These are phyloP conservation scores for Panicum hallii DNA, from an alignment of 202 grass and related monocot species.

Conservation along the genomic window DNA sequence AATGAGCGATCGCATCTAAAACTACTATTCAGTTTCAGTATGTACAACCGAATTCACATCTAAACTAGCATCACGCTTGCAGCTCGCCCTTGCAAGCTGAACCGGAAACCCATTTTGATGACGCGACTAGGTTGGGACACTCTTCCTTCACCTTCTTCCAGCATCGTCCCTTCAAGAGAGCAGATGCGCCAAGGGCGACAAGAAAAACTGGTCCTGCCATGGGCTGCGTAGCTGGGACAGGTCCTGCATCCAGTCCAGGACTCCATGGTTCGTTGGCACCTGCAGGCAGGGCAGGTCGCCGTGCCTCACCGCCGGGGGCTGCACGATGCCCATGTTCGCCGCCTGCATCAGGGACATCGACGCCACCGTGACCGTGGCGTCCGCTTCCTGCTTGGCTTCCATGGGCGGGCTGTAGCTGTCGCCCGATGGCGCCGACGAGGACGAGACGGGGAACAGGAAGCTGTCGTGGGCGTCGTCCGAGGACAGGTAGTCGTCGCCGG, in stretches of 20 bases:
- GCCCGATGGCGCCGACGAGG: constrained; percentile 24
- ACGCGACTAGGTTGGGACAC: not conserved
- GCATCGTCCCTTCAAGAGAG: constrained; percentile 32
- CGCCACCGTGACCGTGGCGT: constrained; percentile 43
- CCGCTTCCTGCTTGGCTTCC: constrained; percentile 52
- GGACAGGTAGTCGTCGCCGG: constrained; percentile 45
- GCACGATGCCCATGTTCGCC: constrained; percentile 19
- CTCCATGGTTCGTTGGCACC: constrained; percentile 42
- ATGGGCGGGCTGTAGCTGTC: constrained; percentile 22
- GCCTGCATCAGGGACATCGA: constrained; percentile 27
- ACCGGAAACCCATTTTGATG: not conserved
- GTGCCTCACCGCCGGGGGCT: constrained; percentile 38
- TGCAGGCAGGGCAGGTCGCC: constrained; percentile 37
- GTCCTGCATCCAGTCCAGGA: constrained; percentile 68
- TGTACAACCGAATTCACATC: constrained; percentile 20
- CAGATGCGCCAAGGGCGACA: constrained; percentile 64
- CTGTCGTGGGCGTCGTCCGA: constrained; percentile 56
- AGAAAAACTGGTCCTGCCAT: constrained; percentile 64
- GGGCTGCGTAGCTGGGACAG: constrained; percentile 69
- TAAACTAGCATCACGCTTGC: constrained; percentile 10
- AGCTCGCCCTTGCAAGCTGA: not conserved
- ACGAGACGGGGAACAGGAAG: constrained; percentile 30
- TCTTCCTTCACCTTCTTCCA: not conserved
- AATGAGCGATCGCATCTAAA: not conserved
- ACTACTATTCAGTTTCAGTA: not conserved